Base-by-base conservation (phyloP, 2,329 filamentous ascomycete species). In the Monosporascus sp. region DNA sequence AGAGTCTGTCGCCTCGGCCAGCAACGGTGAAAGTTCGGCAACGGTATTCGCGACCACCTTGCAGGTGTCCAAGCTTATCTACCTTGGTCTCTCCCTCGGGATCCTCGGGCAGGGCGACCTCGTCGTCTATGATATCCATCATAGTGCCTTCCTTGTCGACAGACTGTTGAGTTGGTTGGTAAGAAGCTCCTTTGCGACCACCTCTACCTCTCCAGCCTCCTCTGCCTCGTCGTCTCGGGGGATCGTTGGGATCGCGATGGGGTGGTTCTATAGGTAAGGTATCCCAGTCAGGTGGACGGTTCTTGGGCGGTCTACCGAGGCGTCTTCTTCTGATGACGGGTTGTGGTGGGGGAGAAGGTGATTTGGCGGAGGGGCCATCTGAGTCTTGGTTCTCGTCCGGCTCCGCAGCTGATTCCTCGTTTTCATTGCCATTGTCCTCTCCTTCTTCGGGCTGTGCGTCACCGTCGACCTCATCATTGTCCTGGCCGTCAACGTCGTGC, bases 131-230 rank as follows among this genome's bases (percentile, higher is more conserved):
- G 53, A 99, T 93, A 65, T 94, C 88, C 73, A 93, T 86, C 72
- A 90, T 85, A 54, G 91, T 96, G 49, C 94, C 94, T 64, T 97
- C 91, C 65, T 95, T 95, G 71, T 97, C 94, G 55, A 96, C 87
- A 5, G 90, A 85, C 56, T 96, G 89, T 65, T 91, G 90, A 48
- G 89, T 85, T 64, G 92, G 89, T 39, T 86, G 85, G 15, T 85
- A 83, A 5, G 85, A 82, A 39, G 85, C 86, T 52, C 88, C 85
- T 64, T 81, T 83, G 57, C 74, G 86, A 61, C 73, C 89, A 70
- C 75, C 89, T 5, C 83, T 77, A 8, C 82, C 80, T 54, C 82
- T 74, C 84, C 91, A 90, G 55, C 89, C 86, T 45, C 84, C 84
- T 20, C 87, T 83, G 3, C 85, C 85, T 51, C 83, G 78, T 46